Conservation (phyloP, 768 basidiomycete species). For the Floccularia luteovirens region DNA sequence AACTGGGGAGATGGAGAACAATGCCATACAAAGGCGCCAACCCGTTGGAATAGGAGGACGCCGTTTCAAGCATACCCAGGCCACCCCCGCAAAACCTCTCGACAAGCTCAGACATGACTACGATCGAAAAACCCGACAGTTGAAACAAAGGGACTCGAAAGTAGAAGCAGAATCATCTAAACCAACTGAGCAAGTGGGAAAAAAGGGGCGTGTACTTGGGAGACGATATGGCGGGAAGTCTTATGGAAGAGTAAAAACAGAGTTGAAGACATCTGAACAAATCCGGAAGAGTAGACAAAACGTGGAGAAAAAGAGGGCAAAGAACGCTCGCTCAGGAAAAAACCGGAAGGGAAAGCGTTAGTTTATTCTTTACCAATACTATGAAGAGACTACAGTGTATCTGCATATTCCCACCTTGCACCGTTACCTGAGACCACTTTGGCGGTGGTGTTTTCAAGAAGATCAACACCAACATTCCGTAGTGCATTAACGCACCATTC, state of each 20-base stretch:
- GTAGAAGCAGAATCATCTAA: conserved; percentile 15
- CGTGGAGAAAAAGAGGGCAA: conserved; percentile 58
- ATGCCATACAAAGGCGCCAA: conserved; percentile 19
- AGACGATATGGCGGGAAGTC: conserved; percentile 54
- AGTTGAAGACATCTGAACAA: conserved; percentile 83
- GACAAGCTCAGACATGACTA: conserved; percentile 69
- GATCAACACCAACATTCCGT: conserved; percentile 74
- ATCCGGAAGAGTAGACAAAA: conserved; percentile 71
- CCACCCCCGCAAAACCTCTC: conserved; percentile 60
- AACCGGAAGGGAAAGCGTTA: conserved; percentile 33
- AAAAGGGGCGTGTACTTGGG: conserved; percentile 25
- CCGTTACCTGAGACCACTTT: conserved; percentile 54
- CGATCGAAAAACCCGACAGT: conserved; percentile 62
- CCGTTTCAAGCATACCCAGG: conserved; percentile 69
- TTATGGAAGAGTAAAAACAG: conserved; percentile 60
- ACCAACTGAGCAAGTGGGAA: conserved; percentile 11
- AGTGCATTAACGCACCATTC: conserved; percentile 87
- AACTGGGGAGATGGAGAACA: conserved; percentile 75
- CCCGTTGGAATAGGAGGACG: conserved; percentile 40
- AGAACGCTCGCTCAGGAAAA: conserved; percentile 67
- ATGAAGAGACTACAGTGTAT: conserved; percentile 5
- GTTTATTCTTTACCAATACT: conserved; percentile 1
- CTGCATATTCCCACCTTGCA: conserved; percentile 71
- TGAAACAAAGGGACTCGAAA: conserved; percentile 46
- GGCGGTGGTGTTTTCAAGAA: conserved; percentile 47